These are phyloP conservation scores for Moricandia moricandioides DNA, from an alignment of 345 rosid species.

Conservation along the genomic window DNA sequence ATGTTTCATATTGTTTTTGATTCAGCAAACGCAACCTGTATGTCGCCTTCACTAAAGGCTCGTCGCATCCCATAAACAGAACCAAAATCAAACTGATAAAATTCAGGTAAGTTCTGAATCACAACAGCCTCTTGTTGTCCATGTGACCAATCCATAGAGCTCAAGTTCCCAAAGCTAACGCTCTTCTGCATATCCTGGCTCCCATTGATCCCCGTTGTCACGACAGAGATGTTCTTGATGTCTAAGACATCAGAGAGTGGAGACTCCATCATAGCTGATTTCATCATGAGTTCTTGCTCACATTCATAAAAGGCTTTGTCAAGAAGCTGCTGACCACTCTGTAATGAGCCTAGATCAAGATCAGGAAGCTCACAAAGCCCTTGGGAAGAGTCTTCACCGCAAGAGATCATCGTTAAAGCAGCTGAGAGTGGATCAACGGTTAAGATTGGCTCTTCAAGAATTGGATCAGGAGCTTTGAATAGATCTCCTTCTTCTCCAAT, in stretches of 20 bases:
- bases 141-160: conserved; percentile 66
- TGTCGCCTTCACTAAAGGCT: conserved; percentile 94
- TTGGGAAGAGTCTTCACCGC: conserved; percentile 63
- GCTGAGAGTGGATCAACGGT: conserved; percentile 68
- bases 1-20: neutral
- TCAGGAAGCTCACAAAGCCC: conserved; percentile 57
- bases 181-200: conserved; percentile 56
- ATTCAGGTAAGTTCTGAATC: conserved; percentile 62
- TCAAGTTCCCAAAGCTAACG: conserved; percentile 67
- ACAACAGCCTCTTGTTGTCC: conserved; percentile 38
- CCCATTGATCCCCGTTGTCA: conserved; percentile 37
- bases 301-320: conserved; percentile 74
- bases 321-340: conserved; percentile 67
- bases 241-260: conserved; percentile 56
- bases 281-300: conserved; percentile 74
- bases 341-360: conserved; percentile 59
- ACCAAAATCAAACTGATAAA: conserved; percentile 58
- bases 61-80: conserved; percentile 77
- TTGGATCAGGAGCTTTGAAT: conserved; percentile 83
- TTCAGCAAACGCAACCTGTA: conserved; percentile 52
- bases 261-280: conserved; percentile 46
- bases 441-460: conserved; percentile 61
- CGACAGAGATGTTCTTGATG: conserved; percentile 49
- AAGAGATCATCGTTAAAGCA: conserved; percentile 76
- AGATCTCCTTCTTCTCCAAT: conserved; percentile 82